Percentiles rank a stretch among this genome's conserved stretches.
phyloP scores from a whole-genome alignment of 1,139 yeast species.

The Pneumocystis jirovecii region DNA sequence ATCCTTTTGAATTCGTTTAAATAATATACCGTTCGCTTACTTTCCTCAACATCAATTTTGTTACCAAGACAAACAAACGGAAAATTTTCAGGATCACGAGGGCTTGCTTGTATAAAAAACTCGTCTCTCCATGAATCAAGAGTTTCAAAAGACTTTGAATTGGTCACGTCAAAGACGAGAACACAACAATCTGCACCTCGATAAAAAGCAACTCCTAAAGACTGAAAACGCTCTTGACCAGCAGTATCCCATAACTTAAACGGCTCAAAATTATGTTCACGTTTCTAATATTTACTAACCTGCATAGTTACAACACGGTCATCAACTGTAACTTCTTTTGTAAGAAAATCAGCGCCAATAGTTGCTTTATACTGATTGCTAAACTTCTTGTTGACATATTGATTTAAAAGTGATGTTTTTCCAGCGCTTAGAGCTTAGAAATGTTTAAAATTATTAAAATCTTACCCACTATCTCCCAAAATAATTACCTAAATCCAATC shows the following conservation, averaged over 20 bases:
- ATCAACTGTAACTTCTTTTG: slow-evolving; percentile 77
- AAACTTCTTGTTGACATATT: slow-evolving; percentile 82
- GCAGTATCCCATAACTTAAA: slow-evolving; percentile 80
- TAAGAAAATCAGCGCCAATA: slow-evolving; percentile 91
- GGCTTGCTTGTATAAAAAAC: slow-evolving; percentile 82
- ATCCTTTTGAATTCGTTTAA: background rate
- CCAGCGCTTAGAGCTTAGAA: slow-evolving; percentile 45
- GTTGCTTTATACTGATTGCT: slow-evolving; percentile 95
- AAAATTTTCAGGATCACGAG: slow-evolving; percentile 82
- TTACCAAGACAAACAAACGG: slow-evolving; percentile 92
- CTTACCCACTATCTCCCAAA: slow-evolving; percentile 66
- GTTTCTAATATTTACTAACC: slow-evolving; percentile 24
- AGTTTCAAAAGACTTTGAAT: slow-evolving; percentile 80
- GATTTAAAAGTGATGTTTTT: slow-evolving; percentile 68
- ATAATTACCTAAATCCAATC: slow-evolving; percentile 36
- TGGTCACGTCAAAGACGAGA: slow-evolving; percentile 84
- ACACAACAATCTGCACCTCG: slow-evolving; percentile 98
- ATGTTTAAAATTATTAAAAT: background rate
- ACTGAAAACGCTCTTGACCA: slow-evolving; percentile 80
- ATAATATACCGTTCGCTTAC: slow-evolving; percentile 51
- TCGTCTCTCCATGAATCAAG: slow-evolving; percentile 91
- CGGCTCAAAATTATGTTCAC: slow-evolving; percentile 31
- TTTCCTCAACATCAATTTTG: slow-evolving; percentile 87
- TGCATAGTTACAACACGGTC: slow-evolving; percentile 58
- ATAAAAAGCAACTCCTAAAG: slow-evolving; percentile 92